A percentile compares a stretch with the other conserved stretches of the same genome.
These are phyloP conservation scores for Aspergillus terreus DNA, from an alignment of 2,329 filamentous ascomycete species.

Conservation along the genomic window DNA sequence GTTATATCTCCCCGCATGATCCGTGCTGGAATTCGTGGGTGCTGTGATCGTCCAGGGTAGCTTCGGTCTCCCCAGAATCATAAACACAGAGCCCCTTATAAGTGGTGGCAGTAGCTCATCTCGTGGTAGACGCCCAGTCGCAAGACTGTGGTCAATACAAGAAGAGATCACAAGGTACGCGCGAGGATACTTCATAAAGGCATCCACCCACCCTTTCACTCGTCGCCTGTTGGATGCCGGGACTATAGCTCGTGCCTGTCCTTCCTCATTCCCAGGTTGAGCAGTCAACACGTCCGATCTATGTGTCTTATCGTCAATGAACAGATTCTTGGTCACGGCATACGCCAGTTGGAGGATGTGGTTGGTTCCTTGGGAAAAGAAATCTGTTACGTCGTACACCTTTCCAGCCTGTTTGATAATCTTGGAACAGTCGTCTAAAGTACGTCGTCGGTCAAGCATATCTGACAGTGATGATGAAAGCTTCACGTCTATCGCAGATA, in stretches of 20 bases:
- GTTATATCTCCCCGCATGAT: not conserved
- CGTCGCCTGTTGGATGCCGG: not conserved
- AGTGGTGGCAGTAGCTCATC: slow-evolving; percentile 4
- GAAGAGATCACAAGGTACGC: slow-evolving; percentile 26
- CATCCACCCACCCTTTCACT: slow-evolving; percentile 22
- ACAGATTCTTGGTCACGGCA: slow-evolving; percentile 19
- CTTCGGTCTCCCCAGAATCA: not conserved
- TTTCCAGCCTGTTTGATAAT: slow-evolving; percentile 20
- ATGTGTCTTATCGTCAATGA: slow-evolving; percentile 8
- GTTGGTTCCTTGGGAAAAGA: slow-evolving; percentile 21
- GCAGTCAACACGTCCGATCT: too few relatives aligned
- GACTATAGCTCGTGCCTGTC: not conserved
- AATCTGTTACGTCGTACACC: slow-evolving; percentile 25
- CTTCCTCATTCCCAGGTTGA: too few relatives aligned
- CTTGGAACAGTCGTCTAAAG: slow-evolving; percentile 15
- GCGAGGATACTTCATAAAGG: slow-evolving; percentile 20
- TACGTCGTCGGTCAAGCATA: slow-evolving; percentile 12
- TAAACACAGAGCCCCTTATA: not conserved
- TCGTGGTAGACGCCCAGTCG: slow-evolving; percentile 16
- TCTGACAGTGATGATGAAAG: slow-evolving; percentile 17
- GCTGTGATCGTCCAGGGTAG: not conserved
- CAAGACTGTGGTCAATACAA: slow-evolving; percentile 21
- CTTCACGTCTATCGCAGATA: slow-evolving; percentile 25
- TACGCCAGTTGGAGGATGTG: slow-evolving; percentile 24
- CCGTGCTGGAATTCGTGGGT: not conserved